phyloP scores from a whole-genome alignment of 2,329 filamentous ascomycete species.

The Pezicula carpinea region DNA sequence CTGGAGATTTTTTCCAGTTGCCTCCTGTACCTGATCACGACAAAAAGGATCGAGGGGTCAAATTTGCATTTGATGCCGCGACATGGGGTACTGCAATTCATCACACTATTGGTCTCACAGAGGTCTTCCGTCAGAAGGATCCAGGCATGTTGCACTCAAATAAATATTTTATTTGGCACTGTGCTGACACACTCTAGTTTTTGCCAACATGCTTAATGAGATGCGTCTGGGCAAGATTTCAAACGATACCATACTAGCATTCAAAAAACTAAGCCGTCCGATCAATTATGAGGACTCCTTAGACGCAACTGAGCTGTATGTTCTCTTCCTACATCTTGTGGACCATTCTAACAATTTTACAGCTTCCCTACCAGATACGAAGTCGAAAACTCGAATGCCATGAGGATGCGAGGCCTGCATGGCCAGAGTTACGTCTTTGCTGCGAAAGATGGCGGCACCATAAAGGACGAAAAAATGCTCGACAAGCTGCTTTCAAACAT shows the following conservation, averaged over 20 bases:
- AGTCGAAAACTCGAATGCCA: constrained; percentile 80
- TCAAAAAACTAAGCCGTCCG: constrained; percentile 67
- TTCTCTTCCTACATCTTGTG: constrained; percentile 4
- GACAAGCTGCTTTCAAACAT: constrained; percentile 81
- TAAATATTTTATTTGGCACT: neutral
- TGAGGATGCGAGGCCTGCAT: constrained; percentile 65
- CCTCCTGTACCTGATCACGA: constrained; percentile 80
- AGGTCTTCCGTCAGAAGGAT: constrained; percentile 95
- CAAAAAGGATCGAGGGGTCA: constrained; percentile 56
- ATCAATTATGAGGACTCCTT: constrained; percentile 69
- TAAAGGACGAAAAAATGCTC: constrained; percentile 59
- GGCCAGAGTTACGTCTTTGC: constrained; percentile 66
- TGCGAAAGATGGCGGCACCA: constrained; percentile 68
- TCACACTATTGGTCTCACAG: constrained; percentile 90
- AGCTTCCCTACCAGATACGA: constrained; percentile 85
- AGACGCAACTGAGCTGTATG: constrained; percentile 77
- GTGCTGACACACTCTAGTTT: constrained; percentile 47
- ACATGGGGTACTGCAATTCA: constrained; percentile 93
- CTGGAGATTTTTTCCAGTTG: constrained; percentile 95
- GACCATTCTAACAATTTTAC: constrained; percentile 17
- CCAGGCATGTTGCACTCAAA: constrained; percentile 42
- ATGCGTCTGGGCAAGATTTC: constrained; percentile 87
- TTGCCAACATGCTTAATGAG: constrained; percentile 94
- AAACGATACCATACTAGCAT: constrained; percentile 69
- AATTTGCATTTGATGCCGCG: constrained; percentile 87